Base-by-base conservation (phyloP, 306 rosid genomes). In the Adenanthera pavonina region DNA sequence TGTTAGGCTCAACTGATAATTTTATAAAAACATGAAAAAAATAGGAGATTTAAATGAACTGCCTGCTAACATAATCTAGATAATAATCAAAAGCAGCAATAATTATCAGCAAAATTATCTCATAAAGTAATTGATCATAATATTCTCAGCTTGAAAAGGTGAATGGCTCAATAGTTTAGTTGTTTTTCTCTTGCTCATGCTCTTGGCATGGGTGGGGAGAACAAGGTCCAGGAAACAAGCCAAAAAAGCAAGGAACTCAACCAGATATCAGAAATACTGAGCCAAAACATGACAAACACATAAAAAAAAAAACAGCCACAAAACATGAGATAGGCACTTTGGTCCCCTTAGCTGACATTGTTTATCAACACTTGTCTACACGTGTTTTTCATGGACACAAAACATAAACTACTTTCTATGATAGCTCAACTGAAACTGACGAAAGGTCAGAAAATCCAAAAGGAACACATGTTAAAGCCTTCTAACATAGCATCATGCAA, bases 401-500 rank as follows among this genome's bases (percentile, higher is more conserved):
- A 2, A 41, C 1, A 19, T 44, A 43, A 75, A 43, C 64, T 59
- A 46, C 44, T 60, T 41, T 25, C 34, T 8, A 33, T 53, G 64
- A 75, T 8, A 59, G 70, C 69, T 75, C 35, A 75, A 60, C 59
- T 75, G 43, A 56, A 75, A 40, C 49, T 2, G 5, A 75, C 30
- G 67, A 20, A 53, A 69, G 59, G 72, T 44, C 68, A 38, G n/a
- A 72, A 69, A 52, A 17, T 9, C 65, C 54, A 61, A 78, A 20
- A 74, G 51, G 68, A 56, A 68, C 25, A 16, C 25, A 13, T 51
- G 34, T 61, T 25, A 74, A 75, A 49, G 67, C 43, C 16, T 11
- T 74, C 33, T 11, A 61, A 75, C 70, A 49, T 30, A 3, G 52
- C 47, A 11, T 75, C 59, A 41, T 19, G 10, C 60, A 34, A 10